Conservation (phyloP, 768 basidiomycete species). For the Boletus vermiculosoides region DNA sequence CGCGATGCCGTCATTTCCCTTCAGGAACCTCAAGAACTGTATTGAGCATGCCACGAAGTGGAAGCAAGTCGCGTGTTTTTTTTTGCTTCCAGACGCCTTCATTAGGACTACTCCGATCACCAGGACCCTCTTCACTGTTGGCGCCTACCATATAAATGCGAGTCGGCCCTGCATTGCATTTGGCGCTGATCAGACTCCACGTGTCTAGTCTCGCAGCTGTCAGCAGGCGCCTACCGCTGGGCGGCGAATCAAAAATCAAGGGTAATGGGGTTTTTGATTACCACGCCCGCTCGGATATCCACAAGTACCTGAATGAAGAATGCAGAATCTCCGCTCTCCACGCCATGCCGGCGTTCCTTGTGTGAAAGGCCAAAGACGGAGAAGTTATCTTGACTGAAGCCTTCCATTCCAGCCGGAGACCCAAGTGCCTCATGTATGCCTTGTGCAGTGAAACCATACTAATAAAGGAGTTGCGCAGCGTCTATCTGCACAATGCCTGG, state of each 20-base stretch:
- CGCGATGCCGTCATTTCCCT: conserved; percentile 12
- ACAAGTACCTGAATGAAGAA: not conserved
- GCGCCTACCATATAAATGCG: not conserved
- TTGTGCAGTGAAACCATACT: not conserved
- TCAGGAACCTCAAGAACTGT: not conserved
- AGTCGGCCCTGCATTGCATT: not conserved
- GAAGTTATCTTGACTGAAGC: not conserved
- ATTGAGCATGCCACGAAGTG: not conserved
- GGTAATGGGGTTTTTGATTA: not conserved
- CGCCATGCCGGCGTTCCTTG: not conserved
- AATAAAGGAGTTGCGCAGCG: not conserved
- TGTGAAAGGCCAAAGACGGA: not conserved
- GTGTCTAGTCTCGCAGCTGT: not conserved
- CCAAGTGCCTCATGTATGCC: conserved; percentile 4
- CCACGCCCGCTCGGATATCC: not conserved
- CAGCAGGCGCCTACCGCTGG: not conserved
- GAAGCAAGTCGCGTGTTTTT: not conserved
- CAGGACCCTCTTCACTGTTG: not conserved
- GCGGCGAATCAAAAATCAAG: not conserved
- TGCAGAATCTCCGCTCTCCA: conserved; percentile 7
- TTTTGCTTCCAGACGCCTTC: not conserved
- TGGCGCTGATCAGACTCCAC: conserved; percentile 4
- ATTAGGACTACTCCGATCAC: not conserved
- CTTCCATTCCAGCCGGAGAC: conserved; percentile 14
- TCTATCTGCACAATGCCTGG: not conserved